phyloP scores from a whole-genome alignment of 257 asterid species.

The Ilex aquifolium region DNA sequence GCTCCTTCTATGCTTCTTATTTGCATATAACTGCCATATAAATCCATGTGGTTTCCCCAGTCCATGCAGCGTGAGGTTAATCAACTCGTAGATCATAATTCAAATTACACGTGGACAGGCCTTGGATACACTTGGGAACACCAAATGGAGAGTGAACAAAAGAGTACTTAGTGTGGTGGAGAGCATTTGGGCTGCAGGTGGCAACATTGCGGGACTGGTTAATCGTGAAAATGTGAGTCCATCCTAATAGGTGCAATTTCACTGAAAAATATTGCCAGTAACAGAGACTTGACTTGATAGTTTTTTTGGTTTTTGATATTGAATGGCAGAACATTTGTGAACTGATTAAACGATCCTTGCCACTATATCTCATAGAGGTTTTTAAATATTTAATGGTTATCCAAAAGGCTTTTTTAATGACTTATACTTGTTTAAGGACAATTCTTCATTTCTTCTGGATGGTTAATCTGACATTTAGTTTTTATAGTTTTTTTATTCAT shows the following conservation, averaged over 20 bases:
- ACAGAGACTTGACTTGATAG: too few relatives aligned
- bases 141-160: conserved; percentile 90
- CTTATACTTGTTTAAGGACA: too few relatives aligned
- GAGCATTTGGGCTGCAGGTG: conserved; percentile 87
- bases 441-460: too few relatives aligned
- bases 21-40: conserved; percentile 10
- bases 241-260: too few relatives aligned
- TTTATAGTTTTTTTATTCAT: conserved; percentile 3
- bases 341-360: too few relatives aligned
- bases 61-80: not conserved
- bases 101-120: conserved; percentile 46
- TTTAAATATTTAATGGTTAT: too few relatives aligned
- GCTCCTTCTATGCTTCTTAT: conserved; percentile 1
- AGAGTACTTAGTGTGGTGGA: conserved; percentile 77
- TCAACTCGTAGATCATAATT: not conserved
- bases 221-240: conserved; percentile 73
- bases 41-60: not conserved
- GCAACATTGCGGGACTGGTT: conserved; percentile 83
- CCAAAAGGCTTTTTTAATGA: too few relatives aligned
- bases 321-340: too few relatives aligned
- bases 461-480: too few relatives aligned
- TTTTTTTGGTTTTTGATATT: too few relatives aligned
- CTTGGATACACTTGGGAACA: conserved; percentile 86
- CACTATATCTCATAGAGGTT: too few relatives aligned
- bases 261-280: too few relatives aligned